These are phyloP conservation scores for Hymenoscyphus infarciens DNA, from an alignment of 2,329 filamentous ascomycete species.

Conservation along the genomic window DNA sequence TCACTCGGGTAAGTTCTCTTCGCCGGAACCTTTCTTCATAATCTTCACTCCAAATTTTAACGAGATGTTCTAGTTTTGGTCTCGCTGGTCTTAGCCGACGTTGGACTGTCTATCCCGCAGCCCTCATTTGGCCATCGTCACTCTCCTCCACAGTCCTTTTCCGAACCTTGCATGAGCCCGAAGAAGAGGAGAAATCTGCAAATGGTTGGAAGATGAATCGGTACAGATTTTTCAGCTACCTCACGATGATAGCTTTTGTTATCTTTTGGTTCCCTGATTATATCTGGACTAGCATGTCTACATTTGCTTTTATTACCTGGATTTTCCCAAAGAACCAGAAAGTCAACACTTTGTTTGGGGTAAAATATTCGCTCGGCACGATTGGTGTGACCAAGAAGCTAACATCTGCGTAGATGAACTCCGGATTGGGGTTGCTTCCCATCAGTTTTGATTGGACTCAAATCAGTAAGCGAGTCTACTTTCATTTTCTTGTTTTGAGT, in stretches of 20 bases:
- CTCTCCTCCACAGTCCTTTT: constrained; percentile 21
- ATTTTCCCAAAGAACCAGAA: constrained; percentile 62
- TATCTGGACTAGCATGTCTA: constrained; percentile 63
- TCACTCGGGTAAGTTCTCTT: constrained; percentile 40
- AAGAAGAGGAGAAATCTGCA: constrained; percentile 46
- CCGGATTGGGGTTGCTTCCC: constrained; percentile 63
- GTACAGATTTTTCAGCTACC: constrained; percentile 35
- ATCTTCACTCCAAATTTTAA: neutral
- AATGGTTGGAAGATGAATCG: constrained; percentile 52
- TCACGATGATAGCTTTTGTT: constrained; percentile 51
- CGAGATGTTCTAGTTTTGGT: constrained; percentile 51
- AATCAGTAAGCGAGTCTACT: constrained; percentile 11
- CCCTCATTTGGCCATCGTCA: constrained; percentile 21
- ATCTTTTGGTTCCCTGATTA: constrained; percentile 44
- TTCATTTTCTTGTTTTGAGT: too few species aligned
- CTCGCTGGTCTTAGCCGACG: constrained; percentile 55
- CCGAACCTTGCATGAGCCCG: constrained; percentile 55
- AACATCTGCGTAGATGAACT: constrained; percentile 32
- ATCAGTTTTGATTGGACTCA: constrained; percentile 70
- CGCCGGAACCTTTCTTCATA: neutral
- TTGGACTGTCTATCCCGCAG: constrained; percentile 50
- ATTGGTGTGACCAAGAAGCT: constrained; percentile 49
- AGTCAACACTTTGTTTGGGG: constrained; percentile 70
- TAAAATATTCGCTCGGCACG: constrained; percentile 47
- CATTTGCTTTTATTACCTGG: constrained; percentile 70